These are phyloP conservation scores for Ramichloridium luteum DNA, from an alignment of 2,329 filamentous ascomycete genomes.

Conservation along the genomic window DNA sequence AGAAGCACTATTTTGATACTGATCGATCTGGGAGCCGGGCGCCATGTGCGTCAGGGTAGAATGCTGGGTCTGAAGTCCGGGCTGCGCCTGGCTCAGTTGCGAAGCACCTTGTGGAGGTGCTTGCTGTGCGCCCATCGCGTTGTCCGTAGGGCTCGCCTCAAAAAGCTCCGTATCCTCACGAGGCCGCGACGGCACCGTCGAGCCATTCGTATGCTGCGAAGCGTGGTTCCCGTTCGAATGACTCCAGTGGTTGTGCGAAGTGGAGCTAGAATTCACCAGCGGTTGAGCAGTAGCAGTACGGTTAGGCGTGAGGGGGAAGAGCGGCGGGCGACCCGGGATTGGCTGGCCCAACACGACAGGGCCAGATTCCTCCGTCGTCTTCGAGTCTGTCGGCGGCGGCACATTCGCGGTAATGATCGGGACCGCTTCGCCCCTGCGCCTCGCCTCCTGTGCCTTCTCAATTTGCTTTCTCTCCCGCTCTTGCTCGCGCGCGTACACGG, in stretches of 20 bases:
- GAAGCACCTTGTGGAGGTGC: constrained; percentile 22
- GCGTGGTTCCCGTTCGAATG: constrained; percentile 22
- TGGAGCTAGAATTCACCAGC: constrained; percentile 47
- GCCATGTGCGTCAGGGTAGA: constrained; percentile 50
- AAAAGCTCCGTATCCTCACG: constrained; percentile 34
- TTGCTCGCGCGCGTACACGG: constrained; percentile 61
- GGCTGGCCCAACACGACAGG: constrained; percentile 49
- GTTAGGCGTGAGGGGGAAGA: constrained; percentile 36
- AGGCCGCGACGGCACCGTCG: constrained; percentile 26
- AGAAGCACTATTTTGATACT: constrained; percentile 75
- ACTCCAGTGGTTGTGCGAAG: constrained; percentile 10
- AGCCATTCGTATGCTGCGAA: constrained; percentile 30
- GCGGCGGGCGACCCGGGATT: constrained; percentile 40
- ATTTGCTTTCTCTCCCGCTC: constrained; percentile 44
- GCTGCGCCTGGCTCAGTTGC: constrained; percentile 19
- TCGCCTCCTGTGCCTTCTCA: constrained; percentile 45
- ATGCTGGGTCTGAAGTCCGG: no score
- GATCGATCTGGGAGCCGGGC: constrained; percentile 44
- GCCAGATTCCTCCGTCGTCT: constrained; percentile 32
- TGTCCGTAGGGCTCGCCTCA: constrained; percentile 22
- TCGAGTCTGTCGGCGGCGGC: constrained; percentile 28
- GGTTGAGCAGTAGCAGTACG: constrained; percentile 46
- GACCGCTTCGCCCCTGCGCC: constrained; percentile 45
- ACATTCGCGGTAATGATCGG: constrained; percentile 29
- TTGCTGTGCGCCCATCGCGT: constrained; percentile 20